Conservation (phyloP, 805 yeast species). For the Monosporozyma aquatica region DNA sequence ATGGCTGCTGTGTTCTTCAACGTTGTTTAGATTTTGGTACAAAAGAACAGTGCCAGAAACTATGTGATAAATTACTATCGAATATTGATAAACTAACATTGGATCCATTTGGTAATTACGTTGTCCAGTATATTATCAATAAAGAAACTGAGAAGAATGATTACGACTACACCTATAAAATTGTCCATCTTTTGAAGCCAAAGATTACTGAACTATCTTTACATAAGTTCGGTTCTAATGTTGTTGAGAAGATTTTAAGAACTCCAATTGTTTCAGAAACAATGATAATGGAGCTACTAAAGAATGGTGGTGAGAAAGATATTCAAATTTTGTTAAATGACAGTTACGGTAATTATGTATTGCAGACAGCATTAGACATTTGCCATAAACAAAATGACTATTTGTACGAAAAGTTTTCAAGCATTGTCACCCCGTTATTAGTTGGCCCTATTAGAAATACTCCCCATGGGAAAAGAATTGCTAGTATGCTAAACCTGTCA, state of each 20-base stretch:
- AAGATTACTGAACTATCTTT: constrained; percentile 46
- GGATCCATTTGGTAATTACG: constrained; percentile 96
- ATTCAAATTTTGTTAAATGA: constrained; percentile 61
- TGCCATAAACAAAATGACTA: constrained; percentile 26
- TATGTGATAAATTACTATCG: constrained; percentile 59
- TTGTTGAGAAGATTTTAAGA: constrained; percentile 77
- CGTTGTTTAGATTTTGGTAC: constrained; percentile 89
- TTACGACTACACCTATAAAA: constrained; percentile 26
- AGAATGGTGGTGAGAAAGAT: constrained; percentile 25
- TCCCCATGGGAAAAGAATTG: constrained; percentile 92
- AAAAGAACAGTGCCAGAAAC: constrained; percentile 52
- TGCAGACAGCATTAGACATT: constrained; percentile 81
- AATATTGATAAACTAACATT: constrained; percentile 62
- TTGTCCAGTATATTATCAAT: constrained; percentile 79
- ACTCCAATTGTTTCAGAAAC: constrained; percentile 37
- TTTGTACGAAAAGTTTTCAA: constrained; percentile 48
- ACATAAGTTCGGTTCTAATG: constrained; percentile 91
- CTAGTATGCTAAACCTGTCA: constrained; percentile 22
- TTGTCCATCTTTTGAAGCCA: constrained; percentile 29
- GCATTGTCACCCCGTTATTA: constrained; percentile 60
- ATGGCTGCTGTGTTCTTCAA: constrained; percentile 95
- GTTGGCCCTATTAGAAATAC: constrained; percentile 69
- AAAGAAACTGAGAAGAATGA: constrained; percentile 31
- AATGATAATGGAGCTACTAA: constrained; percentile 43
- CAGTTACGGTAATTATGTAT: constrained; percentile 91